phyloP scores from a whole-genome alignment of 345 rosid genomes.

The Citrus unshiu region DNA sequence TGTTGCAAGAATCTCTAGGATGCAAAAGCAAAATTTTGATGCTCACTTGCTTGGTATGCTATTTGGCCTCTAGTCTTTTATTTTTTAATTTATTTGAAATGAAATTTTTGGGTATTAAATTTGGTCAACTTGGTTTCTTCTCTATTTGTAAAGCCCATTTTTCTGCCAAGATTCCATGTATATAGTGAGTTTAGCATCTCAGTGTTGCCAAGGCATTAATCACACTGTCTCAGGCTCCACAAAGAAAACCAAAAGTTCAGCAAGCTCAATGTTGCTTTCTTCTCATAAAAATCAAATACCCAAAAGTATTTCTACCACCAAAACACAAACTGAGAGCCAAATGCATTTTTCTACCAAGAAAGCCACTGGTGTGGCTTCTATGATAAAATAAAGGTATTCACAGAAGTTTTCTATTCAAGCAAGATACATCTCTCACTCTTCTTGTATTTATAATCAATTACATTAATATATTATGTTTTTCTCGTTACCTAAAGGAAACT shows the following conservation, averaged over 20 bases:
- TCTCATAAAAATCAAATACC: slow-evolving; percentile 25
- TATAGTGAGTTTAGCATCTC: slow-evolving; percentile 67
- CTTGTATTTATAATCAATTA: background rate
- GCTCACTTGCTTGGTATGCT: too few relatives aligned
- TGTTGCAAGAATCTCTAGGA: too few relatives aligned
- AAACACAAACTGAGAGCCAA: slow-evolving; percentile 31
- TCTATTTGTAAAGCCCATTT: slow-evolving; percentile 41
- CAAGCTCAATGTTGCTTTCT: slow-evolving; percentile 30
- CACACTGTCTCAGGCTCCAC: slow-evolving; percentile 26
- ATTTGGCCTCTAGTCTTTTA: background rate
- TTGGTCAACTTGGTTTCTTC: slow-evolving; percentile 4
- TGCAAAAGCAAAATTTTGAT: too few relatives aligned
- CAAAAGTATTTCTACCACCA: slow-evolving; percentile 27
- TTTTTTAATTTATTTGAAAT: too few relatives aligned
- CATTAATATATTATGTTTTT: background rate
- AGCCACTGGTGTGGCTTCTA: slow-evolving; percentile 25
- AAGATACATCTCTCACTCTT: background rate
- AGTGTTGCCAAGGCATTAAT: slow-evolving; percentile 35
- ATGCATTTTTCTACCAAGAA: slow-evolving; percentile 33
- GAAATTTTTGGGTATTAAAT: background rate
- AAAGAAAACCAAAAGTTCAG: slow-evolving; percentile 33
- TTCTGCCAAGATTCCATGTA: slow-evolving; percentile 70
- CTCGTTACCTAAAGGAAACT: slow-evolving; percentile 48
- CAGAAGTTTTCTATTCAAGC: background rate
- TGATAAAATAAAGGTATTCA: slow-evolving; percentile 42